Base-by-base conservation (phyloP, 169 alveolate genomes). In the Plasmodium adleri region DNA sequence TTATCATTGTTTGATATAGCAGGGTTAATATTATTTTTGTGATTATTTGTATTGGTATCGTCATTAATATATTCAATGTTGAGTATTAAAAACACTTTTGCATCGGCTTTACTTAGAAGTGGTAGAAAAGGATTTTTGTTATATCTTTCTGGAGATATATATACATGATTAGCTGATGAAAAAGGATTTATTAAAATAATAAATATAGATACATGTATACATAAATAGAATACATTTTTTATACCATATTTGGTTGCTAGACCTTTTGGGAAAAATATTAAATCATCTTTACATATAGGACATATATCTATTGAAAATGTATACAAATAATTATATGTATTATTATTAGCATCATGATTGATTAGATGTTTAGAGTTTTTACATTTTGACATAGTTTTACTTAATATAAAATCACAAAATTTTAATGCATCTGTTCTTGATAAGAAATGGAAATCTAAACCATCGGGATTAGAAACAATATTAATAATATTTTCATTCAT, bases 281-380 rank as follows among this genome's bases (percentile, higher is more conserved):
- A 94, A 88, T 99, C 99, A 92, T 98, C 99, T 88, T 96, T 97
- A 91, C 99, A 98, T 1, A 99, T 96, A 15, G 99, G 99, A 9
- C 98, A 97, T 39, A 99, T 95, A 86, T 98, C 99, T 12, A 98
- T 97, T 47, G 97, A 93, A 80, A 95, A 94, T 3, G 99, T 96
- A 94, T 96, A 97, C 92, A 98, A 98, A 87, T 97, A 95, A 88
- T 94, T 94, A 88, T 94, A 96, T 86, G 96, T 96, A 93, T 97
- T 93, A 93, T 96, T 94, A 89, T 96, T 95, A 63, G 95, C 93
- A 90, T 97, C 99, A 90, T 96, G 98, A 39, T 99, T 97, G 62
- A 98, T 95, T 56, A 98, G 94, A 85, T 97, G 94, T 80, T 97
- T 97, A 47, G 98, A 93, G 45, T 91, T 93, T 83, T 97, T 98